Base-by-base conservation (phyloP, 768 basidiomycete species). In the Suillus hirtellus region DNA sequence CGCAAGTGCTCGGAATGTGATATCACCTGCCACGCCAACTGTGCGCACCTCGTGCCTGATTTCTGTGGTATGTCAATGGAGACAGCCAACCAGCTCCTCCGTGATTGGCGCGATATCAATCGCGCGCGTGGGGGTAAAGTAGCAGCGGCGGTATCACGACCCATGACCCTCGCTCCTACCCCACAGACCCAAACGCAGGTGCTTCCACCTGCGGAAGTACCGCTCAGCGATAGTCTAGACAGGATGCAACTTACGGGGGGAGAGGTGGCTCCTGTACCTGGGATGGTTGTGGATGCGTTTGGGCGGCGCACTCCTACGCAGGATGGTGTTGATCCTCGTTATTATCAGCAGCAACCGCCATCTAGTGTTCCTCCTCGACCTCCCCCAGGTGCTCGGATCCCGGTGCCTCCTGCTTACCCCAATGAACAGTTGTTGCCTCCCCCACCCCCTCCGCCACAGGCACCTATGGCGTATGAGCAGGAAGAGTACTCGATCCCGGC, bases 11-110 rank as follows among this genome's bases (percentile, higher is more conserved):
- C 93, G 0, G 96, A 99, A 75, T 99, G 97, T 78, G 88, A 90
- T 71, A 89, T 99, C 68, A 98, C 96, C 53, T 98, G 95, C 70
- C 97, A 99, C 77, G 95, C 94, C 21, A 92, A 95, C 67, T 99
- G 97, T 78, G 93, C 95, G 1, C 97, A 99, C 75, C 86, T 99
- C 63, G 97, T 99, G 46, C 97, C 97, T 63, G 96, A 99, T 77
- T 99, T 99, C 77, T 99, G 97, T 71, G 97, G 97, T 49, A 98
- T 99, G 96, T 95, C 95, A 43, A 99, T 99, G 96, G 96, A 98
- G 77, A 96, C 93, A 43, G 96, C 97, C 55, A 98, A 98, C 75
- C 88, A 90, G 70, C 83, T 99, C 21, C 84, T 99, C 59, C 87
- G 89, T 59, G 90, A 95, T 75, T 89, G 93, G 85, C 89, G 91